Conservation (phyloP, 2,329 filamentous ascomycete species). For the Ophiostoma populinum region DNA sequence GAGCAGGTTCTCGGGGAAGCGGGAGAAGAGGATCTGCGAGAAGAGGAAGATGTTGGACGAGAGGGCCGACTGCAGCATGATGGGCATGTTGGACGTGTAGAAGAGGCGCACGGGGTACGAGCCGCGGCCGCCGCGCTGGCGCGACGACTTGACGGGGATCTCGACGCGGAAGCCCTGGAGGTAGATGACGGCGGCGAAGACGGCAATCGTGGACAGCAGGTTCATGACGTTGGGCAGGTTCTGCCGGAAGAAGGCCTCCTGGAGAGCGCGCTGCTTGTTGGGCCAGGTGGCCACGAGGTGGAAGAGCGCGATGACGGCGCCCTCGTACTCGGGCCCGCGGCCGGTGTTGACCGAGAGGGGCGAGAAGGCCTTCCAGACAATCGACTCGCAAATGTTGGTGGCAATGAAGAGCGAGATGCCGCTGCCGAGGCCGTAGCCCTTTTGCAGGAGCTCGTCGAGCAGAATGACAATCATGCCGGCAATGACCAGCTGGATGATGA, state of each 20-base stretch:
- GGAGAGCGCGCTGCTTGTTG: constrained; percentile 96
- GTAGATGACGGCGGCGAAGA: constrained; percentile 98
- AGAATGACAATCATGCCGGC: constrained; percentile 98
- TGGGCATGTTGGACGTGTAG: constrained; percentile 99
- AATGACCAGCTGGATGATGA: constrained; percentile 94
- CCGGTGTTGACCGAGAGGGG: constrained; percentile 99
- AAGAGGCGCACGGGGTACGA: constrained; percentile 97
- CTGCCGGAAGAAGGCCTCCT: constrained; percentile 98
- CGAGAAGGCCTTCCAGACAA: constrained; percentile 99
- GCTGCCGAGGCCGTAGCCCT: constrained; percentile 95
- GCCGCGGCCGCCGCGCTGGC: constrained; percentile 95
- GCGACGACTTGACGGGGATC: constrained; percentile 98
- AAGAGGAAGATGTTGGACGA: constrained; percentile 99
- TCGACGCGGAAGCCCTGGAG: constrained; percentile 98
- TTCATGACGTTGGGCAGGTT: constrained; percentile 99
- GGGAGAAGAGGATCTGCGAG: constrained; percentile 97
- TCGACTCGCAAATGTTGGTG: constrained; percentile 99
- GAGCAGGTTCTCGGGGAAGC: constrained; percentile 96
- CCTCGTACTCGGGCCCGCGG: constrained; percentile 96
- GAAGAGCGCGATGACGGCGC: constrained; percentile 93
- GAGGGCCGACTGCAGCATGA: constrained; percentile 97
- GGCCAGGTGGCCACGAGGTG: constrained; percentile 96
- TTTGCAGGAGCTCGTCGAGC: constrained; percentile 96
- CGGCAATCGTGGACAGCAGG: constrained; percentile 75
- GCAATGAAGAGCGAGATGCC: constrained; percentile 99